Base-by-base conservation (phyloP, 768 basidiomycete genomes). In the Stropharia rugosoannulata region DNA sequence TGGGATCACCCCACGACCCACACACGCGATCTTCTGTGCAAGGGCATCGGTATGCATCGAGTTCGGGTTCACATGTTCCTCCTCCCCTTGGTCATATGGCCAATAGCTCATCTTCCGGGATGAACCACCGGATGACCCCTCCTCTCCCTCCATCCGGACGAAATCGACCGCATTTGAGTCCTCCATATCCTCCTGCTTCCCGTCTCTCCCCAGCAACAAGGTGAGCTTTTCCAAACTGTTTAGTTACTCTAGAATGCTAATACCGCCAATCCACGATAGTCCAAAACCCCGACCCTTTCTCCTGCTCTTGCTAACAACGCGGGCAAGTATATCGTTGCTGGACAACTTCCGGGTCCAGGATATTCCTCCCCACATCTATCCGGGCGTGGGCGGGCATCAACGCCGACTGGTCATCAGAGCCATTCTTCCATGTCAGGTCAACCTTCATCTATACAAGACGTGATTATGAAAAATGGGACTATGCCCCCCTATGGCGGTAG, bases 21-120 rank as follows among this genome's bases (percentile, higher is more conserved):
- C 64, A 70, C 38, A 59, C 66, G 5, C 74, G 74, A 36, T 81
- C 82, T 4, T 76, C 80, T 2, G 68, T 70, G 48, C 79, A 78
- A 61, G 70, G 70, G 7, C 80, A 77, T 59, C 62, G 69, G 35
- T 70, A 62, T 54, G 56, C 64, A 10, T 25, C 63, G 8, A 60
- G 62, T 50, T 37, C 57, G 36, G 47, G 62, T 12, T 58, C 51
- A 54, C 65, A 52, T 55, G 64, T 45, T 32, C 62, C 63, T 57
- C 60, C 64, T 18, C 54, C 54, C 65, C 56, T 66, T 56, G 64
- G 29, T 59, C 65, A 42, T 54, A 63, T 55, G 59, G 62, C 62
- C 68, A 60, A 63, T 70, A 62, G 56, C 58, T 64, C 51, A 42
- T 70, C 51, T 61, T 68, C 55, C 49, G 29, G 47, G 64, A 50